Percentiles rank a stretch among this genome's conserved stretches.
These are phyloP conservation scores for Thermothielavioides terrestris DNA, from an alignment of 495 filamentous ascomycete genomes.

Conservation along the genomic window DNA sequence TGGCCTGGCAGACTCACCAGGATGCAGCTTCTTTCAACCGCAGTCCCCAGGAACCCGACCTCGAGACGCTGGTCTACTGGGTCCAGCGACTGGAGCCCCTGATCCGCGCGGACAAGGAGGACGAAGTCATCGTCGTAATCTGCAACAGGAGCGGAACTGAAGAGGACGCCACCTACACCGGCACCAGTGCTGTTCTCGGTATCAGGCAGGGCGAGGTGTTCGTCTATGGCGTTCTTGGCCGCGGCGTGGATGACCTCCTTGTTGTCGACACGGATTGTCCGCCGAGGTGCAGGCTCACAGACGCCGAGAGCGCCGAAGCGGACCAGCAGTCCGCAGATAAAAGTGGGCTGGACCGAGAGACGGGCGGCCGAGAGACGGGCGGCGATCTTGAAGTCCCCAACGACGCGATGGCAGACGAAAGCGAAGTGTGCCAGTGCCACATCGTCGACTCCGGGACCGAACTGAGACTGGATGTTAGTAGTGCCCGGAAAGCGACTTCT, in stretches of 20 bases:
- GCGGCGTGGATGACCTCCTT: conserved; percentile 54
- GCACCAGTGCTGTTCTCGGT: conserved; percentile 74
- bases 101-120: conserved; percentile 45
- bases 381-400: no score
- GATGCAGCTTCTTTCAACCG: conserved; percentile 36
- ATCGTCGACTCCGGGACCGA: background rate
- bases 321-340: background rate
- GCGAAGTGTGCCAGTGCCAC: background rate
- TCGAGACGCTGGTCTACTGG: conserved; percentile 85
- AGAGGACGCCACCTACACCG: conserved; percentile 63
- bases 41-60: conserved; percentile 53
- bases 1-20: conserved; percentile 76
- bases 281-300: conserved; percentile 23
- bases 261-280: conserved; percentile 48
- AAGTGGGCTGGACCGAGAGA: background rate
- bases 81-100: conserved; percentile 72
- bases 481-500: background rate
- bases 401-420: background rate
- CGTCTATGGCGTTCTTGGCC: conserved; percentile 62
- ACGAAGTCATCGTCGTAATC: conserved; percentile 69
- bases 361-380: background rate
- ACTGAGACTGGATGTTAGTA: background rate
- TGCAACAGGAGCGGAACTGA: conserved; percentile 75
- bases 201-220: conserved; percentile 57
- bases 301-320: conserved; percentile 7